These are phyloP conservation scores for Suillus fuscotomentosus DNA, from an alignment of 768 basidiomycete species.

Conservation along the genomic window DNA sequence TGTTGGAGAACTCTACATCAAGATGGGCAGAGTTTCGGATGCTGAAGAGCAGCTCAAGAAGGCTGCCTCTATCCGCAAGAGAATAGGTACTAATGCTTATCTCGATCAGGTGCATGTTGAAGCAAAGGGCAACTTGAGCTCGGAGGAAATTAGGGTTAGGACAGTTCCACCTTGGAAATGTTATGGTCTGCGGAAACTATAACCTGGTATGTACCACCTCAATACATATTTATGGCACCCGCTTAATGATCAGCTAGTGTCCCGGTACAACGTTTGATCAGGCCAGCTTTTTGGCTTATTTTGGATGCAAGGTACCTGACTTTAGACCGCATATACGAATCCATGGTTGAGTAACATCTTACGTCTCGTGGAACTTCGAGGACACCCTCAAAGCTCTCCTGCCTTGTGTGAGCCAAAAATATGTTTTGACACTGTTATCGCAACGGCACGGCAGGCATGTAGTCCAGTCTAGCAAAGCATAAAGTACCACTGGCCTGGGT, in stretches of 20 bases:
- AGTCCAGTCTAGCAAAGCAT: background rate
- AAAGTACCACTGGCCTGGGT: background rate
- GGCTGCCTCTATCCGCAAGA: slow-evolving; percentile 27
- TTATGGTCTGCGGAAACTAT: slow-evolving; percentile 28
- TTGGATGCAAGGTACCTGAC: slow-evolving; percentile 25
- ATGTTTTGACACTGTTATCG: background rate
- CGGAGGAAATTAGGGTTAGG: slow-evolving; percentile 28
- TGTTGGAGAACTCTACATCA: slow-evolving; percentile 35
- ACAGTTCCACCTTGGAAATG: slow-evolving; percentile 19
- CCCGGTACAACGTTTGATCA: slow-evolving; percentile 16
- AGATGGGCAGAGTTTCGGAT: slow-evolving; percentile 32
- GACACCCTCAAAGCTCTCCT: background rate
- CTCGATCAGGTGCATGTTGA: slow-evolving; percentile 33
- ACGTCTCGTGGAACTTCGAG: background rate
- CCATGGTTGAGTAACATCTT: background rate
- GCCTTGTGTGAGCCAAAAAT: background rate
- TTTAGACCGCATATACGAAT: background rate
- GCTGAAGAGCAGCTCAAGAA: slow-evolving; percentile 36
- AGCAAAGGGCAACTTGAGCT: slow-evolving; percentile 25
- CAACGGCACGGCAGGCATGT: background rate
- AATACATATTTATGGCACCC: slow-evolving; percentile 6
- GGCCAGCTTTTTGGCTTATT: slow-evolving; percentile 21
- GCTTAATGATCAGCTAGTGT: slow-evolving; percentile 18
- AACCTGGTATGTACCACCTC: slow-evolving; percentile 13
- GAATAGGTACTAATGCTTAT: slow-evolving; percentile 27